Evolutionary conservation across 2,329 filamentous ascomycete genomes (phyloP).

Genomic region (Fusarium siculi): DNA sequence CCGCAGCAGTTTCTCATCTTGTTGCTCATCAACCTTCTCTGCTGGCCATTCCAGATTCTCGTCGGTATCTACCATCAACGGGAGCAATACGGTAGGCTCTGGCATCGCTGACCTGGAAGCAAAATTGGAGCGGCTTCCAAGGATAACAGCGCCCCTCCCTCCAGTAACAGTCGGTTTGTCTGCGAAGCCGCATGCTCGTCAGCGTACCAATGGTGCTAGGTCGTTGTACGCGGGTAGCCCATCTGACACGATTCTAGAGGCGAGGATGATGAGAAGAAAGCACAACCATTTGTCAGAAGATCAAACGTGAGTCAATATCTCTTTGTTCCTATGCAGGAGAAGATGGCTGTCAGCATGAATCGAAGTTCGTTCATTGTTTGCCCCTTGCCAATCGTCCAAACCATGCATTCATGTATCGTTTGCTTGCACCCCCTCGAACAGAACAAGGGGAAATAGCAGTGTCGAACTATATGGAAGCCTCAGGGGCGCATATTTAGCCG

Average conservation of each 20-base stretch:
- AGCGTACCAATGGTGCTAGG: neutral
- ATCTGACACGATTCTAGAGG: constrained; percentile 30
- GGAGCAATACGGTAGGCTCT: constrained; percentile 49
- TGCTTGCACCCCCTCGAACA: neutral
- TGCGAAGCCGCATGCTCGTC: constrained; percentile 17
- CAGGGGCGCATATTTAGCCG: neutral
- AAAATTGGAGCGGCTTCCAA: constrained; percentile 46
- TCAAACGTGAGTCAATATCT: constrained; percentile 28
- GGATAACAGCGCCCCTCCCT: constrained; percentile 25
- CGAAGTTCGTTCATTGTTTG: neutral
- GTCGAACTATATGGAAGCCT: neutral
- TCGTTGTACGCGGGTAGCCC: constrained; percentile 16
- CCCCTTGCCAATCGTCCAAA: neutral
- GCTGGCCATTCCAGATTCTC: constrained; percentile 63
- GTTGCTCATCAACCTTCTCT: constrained; percentile 58
- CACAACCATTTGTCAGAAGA: constrained; percentile 40
- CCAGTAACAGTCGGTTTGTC: constrained; percentile 16
- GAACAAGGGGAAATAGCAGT: neutral
- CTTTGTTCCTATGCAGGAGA: neutral
- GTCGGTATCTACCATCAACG: constrained; percentile 63
- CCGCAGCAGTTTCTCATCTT: constrained; percentile 63
- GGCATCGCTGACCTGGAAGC: constrained; percentile 54
- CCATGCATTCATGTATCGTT: neutral
- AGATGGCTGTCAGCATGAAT: neutral
- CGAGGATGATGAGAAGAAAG: constrained; percentile 33